Percentiles rank a stretch among this genome's conserved stretches.
Evolutionary conservation across 1,284 basidiomycete genomes (phyloP).

Genomic region (Stereum hirsutum): DNA sequence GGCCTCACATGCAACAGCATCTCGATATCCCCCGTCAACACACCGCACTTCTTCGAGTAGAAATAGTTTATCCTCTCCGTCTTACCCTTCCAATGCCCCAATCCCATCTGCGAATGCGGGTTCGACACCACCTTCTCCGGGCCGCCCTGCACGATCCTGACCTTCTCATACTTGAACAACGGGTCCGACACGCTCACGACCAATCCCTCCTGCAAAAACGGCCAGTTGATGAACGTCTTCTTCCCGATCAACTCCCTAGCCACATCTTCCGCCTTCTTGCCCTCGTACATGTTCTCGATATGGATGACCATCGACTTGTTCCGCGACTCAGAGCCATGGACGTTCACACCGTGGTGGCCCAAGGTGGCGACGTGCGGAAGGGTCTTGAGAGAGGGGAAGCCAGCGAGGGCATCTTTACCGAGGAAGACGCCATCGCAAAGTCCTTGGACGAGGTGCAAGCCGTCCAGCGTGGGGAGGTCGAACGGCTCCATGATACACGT

Average conservation of each 20-base stretch:
- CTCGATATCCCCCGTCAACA: conserved; percentile 78
- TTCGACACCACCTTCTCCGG: conserved; percentile 55
- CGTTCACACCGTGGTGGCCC: conserved; percentile 85
- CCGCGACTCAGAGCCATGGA: conserved; percentile 85
- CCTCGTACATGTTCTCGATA: conserved; percentile 71
- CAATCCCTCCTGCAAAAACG: conserved; percentile 88
- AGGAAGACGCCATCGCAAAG: conserved; percentile 86
- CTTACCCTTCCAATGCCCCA: conserved; percentile 69
- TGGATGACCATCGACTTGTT: conserved; percentile 92
- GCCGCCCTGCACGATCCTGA: conserved; percentile 42
- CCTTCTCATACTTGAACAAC: conserved; percentile 80
- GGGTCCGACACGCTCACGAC: conserved; percentile 86
- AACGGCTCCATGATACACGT: conserved; percentile 76
- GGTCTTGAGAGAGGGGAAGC: conserved; percentile 93
- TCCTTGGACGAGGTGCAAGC: conserved; percentile 79
- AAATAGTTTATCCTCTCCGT: conserved; percentile 74
- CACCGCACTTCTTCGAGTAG: conserved; percentile 88
- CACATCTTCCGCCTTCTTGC: conserved; percentile 61
- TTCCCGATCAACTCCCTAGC: conserved; percentile 72
- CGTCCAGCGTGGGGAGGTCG: conserved; percentile 83
- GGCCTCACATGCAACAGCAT: conserved; percentile 79
- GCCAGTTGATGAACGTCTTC: conserved; percentile 84
- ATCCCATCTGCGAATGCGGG: conserved; percentile 60
- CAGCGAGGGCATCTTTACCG: conserved; percentile 82
- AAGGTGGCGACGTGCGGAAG: conserved; percentile 74